Evolutionary conservation across 176 grass and related monocot genomes (phyloP).

Genomic region (Ananas comosus): DNA sequence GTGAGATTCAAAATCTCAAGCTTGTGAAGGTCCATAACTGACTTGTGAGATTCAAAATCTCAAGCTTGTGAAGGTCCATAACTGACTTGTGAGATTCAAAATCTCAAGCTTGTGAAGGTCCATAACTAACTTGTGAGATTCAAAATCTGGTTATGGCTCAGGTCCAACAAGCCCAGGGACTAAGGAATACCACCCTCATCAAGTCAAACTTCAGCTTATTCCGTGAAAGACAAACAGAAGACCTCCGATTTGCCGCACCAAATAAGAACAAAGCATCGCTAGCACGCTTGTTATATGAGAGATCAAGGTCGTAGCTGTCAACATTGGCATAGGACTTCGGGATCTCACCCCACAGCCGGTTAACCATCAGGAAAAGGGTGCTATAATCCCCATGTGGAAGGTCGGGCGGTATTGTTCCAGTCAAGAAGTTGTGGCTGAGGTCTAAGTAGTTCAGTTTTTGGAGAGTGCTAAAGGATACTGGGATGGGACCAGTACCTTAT

Average conservation of each 20-base stretch:
- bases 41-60: too few species aligned
- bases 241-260: constrained; percentile 26
- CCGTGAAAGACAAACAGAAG: constrained; percentile 63
- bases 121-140: constrained; percentile 36
- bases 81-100: constrained; percentile 58
- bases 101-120: constrained; percentile 7
- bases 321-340: constrained; percentile 40
- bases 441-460: constrained; percentile 39
- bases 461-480: constrained; percentile 33
- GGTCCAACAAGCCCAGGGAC: constrained; percentile 54
- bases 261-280: constrained; percentile 58
- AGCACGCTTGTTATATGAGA: constrained; percentile 57
- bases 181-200: constrained; percentile 35
- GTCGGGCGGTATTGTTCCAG: constrained; percentile 37
- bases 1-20: constrained; percentile 57
- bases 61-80: constrained; percentile 12
- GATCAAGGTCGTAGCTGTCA: constrained; percentile 49
- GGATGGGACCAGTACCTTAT: constrained; percentile 43
- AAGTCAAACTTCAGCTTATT: constrained; percentile 73
- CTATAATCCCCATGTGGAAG: constrained; percentile 39
- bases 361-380: constrained; percentile 43
- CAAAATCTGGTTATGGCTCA: constrained; percentile 62
- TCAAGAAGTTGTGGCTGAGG: constrained; percentile 37
- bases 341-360: constrained; percentile 50
- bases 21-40: too few species aligned